Percentiles rank a stretch among this genome's conserved stretches.
Conservation (phyloP, 169 alveolate species). For the Plasmodium malariae region DNA sequence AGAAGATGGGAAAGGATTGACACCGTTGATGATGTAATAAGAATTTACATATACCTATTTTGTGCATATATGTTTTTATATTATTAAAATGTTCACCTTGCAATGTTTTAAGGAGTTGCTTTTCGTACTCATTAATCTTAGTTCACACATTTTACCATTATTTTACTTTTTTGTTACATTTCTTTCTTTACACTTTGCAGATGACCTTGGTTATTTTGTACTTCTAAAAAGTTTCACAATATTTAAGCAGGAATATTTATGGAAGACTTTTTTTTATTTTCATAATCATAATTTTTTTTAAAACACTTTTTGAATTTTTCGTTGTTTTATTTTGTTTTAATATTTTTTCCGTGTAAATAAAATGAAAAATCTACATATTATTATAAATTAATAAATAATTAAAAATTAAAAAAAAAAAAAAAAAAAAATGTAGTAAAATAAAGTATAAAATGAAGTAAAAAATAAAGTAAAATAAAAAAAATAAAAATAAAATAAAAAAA, state of each 20-base stretch:
- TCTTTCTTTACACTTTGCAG: constrained; percentile 13
- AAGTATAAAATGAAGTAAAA: background rate
- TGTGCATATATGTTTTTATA: background rate
- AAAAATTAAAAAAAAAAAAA: constrained; percentile 11
- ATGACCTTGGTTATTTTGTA: constrained; percentile 76
- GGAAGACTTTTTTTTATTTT: constrained; percentile 19
- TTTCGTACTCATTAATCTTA: background rate
- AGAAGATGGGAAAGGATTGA: constrained; percentile 77
- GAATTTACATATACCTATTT: background rate
- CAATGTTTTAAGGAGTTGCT: background rate
- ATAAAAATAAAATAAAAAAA: background rate
- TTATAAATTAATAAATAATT: constrained; percentile 25
- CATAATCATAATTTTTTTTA: constrained; percentile 23
- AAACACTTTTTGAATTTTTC: constrained; percentile 24
- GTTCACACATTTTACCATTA: background rate
- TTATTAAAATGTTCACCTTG: background rate
- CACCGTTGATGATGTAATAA: constrained; percentile 77
- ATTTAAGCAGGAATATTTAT: background rate
- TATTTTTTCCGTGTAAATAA: constrained; percentile 9
- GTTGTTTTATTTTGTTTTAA: constrained; percentile 19
- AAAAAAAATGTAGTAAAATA: constrained; percentile 6
- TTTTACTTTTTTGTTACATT: background rate
- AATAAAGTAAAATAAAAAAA: background rate
- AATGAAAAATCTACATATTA: background rate
- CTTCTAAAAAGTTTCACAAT: constrained; percentile 6